Conservation (phyloP, 2,329 filamentous ascomycete species). For the Pseudogymnoascus sp. region DNA sequence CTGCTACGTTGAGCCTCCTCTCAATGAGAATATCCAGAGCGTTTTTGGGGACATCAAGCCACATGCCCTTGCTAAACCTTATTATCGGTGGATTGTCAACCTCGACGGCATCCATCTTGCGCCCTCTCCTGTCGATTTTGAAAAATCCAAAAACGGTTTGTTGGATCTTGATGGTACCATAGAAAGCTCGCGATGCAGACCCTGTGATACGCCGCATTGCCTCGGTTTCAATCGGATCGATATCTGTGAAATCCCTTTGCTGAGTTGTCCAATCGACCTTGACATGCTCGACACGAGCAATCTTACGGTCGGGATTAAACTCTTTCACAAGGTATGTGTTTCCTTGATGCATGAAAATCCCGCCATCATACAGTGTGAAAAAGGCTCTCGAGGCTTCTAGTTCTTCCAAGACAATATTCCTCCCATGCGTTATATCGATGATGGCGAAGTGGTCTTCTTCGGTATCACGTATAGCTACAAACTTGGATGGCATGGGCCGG, state of each 20-base stretch:
- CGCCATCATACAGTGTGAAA: conserved; percentile 93
- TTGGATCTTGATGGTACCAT: conserved; percentile 76
- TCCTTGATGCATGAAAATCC: conserved; percentile 96
- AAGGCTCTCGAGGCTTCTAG: conserved; percentile 92
- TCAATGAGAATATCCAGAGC: conserved; percentile 72
- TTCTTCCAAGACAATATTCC: conserved; percentile 84
- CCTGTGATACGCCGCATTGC: conserved; percentile 63
- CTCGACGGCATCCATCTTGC: conserved; percentile 83
- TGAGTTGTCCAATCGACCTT: conserved; percentile 92
- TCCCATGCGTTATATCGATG: conserved; percentile 74
- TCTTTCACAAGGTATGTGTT: conserved; percentile 85
- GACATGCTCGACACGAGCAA: conserved; percentile 82
- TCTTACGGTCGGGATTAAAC: conserved; percentile 68
- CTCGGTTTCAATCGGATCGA: conserved; percentile 89
- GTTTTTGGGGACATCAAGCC: conserved; percentile 78
- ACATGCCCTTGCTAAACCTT: conserved; percentile 80
- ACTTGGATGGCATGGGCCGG: conserved; percentile 72
- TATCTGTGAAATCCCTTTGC: conserved; percentile 87
- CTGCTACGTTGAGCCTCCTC: conserved; percentile 69
- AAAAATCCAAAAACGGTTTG: conserved; percentile 94
- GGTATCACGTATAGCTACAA: conserved; percentile 81
- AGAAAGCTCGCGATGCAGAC: conserved; percentile 65
- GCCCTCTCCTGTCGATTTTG: conserved; percentile 80
- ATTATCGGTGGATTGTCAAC: conserved; percentile 91
- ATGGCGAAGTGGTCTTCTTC: conserved; percentile 91